Evolutionary conservation across 208 protist species (phyloP).

Genomic region (Borovskyia barvae): DNA sequence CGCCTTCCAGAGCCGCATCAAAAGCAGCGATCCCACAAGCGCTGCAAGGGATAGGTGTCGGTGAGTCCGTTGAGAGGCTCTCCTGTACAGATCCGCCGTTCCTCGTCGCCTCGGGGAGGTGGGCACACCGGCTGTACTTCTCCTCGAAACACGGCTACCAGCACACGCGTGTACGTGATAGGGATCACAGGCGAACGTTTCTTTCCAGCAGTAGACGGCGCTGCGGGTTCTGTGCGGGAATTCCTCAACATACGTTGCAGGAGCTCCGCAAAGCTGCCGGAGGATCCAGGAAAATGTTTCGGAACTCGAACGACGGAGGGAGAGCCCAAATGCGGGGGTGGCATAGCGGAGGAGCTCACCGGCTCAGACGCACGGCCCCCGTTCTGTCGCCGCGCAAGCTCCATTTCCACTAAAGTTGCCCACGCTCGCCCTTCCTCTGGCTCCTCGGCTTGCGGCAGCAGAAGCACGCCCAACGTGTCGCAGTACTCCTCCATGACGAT

Average conservation of each 20-base stretch:
- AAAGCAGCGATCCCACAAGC: slow-evolving; percentile 19
- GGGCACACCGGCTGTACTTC: not conserved
- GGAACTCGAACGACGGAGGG: slow-evolving; percentile 23
- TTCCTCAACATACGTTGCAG: slow-evolving; percentile 11
- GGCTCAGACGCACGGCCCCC: too few species aligned
- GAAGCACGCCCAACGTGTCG: slow-evolving; percentile 19
- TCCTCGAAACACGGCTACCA: slow-evolving; percentile 8
- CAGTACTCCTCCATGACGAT: slow-evolving; percentile 34
- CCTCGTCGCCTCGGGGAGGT: not conserved
- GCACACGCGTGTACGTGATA: not conserved
- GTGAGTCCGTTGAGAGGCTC: too few species aligned
- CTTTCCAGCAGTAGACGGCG: not conserved
- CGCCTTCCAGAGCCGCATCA: not conserved
- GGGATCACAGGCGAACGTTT: not conserved
- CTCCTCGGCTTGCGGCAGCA: slow-evolving; percentile 4
- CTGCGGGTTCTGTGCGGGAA: not conserved
- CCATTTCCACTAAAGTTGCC: not conserved
- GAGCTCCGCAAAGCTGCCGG: slow-evolving; percentile 24
- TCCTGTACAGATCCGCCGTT: too few species aligned
- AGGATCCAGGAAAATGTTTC: slow-evolving; percentile 31
- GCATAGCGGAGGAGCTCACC: too few species aligned
- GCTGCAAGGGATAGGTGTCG: slow-evolving; percentile 12
- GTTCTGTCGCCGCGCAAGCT: not conserved
- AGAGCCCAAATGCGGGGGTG: too few species aligned
- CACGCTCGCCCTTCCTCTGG: slow-evolving; percentile 4